Evolutionary conservation across 305 asterid genomes (phyloP).

Genomic region (Fraxinus greggii): DNA sequence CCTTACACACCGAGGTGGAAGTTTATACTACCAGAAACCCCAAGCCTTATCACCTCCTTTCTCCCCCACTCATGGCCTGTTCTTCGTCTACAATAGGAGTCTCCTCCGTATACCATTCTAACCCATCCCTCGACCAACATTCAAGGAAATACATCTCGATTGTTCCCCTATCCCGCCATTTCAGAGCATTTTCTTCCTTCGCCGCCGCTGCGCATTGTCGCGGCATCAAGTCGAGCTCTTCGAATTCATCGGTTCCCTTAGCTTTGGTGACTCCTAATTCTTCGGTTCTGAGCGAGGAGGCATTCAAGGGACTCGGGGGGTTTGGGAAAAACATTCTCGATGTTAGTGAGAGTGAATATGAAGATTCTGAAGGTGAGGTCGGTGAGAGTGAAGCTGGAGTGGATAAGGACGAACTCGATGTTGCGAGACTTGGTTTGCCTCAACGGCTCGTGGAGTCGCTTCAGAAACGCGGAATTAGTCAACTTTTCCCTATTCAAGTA

Average conservation of each 20-base stretch:
- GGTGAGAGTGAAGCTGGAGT: constrained; percentile 26
- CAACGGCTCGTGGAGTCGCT: constrained; percentile 61
- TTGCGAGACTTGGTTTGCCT: constrained; percentile 59
- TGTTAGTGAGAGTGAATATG: constrained; percentile 48
- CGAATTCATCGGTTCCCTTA: constrained; percentile 41
- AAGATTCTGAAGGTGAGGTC: constrained; percentile 40
- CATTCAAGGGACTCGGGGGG: constrained; percentile 65
- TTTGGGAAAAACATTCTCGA: constrained; percentile 46
- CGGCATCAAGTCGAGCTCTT: constrained; percentile 29
- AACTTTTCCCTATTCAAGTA: constrained; percentile 89
- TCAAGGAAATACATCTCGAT: constrained; percentile 39
- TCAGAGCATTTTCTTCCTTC: constrained; percentile 30
- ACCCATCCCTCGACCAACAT: constrained; percentile 43
- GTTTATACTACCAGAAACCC: constrained; percentile 23
- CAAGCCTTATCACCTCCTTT: constrained; percentile 30
- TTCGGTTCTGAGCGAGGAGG: constrained; percentile 73
- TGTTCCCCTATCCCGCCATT: constrained; percentile 45
- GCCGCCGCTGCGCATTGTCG: constrained; percentile 33
- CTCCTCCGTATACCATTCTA: constrained; percentile 38
- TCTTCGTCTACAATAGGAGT: constrained; percentile 42
- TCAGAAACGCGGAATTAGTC: constrained; percentile 67
- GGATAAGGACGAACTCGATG: constrained; percentile 46
- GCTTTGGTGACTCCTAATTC: constrained; percentile 66
- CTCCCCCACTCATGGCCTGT: constrained; percentile 37
- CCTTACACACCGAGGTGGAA: constrained; percentile 45